Base-by-base conservation (phyloP, 495 filamentous ascomycete species). In the Penicillium subrubescens region DNA sequence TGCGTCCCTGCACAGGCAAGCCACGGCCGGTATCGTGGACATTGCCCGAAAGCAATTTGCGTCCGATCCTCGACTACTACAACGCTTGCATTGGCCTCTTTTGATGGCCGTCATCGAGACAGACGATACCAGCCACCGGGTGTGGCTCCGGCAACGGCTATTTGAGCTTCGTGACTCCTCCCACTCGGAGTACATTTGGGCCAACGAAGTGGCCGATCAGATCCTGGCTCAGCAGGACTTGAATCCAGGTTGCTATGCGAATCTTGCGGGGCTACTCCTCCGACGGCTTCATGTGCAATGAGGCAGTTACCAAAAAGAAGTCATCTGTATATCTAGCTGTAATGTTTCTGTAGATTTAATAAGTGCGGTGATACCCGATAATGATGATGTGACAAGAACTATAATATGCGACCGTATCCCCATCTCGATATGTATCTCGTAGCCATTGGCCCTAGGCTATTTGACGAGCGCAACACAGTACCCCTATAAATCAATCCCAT, bases 101-200 rank as follows among this genome's bases (percentile, higher is more conserved):
- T 67, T 84, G 43, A 80, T 81, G 77, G 82, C 77, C 3, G 61
- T 74, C 11, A 73, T 84, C 37, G 82, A 84, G 60, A 80, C 77
- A 6, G 67, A 71, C 1, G 74, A 82, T 35, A 54, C 58, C 1
- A 62, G 70, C 4, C 75, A 81, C n/a, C 79, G 71, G 15, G 66
- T 65, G 3, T 84, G 81, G 79, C 64, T 79, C 3, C 71, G 75
- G 21, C 68, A 78, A 31, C 74, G 77, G 39, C 57, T 84, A 29
- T 65, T 60, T 2, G 78, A 79, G 51, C 59, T 76, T 21, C 71
- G 73, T 12, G 60, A 71, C 12, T 68, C 66, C 12, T 68, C 66
- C 31, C 72, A 81, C 44, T 77, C 73, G 0, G 78, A 78, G 46
- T 75, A 74, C 48, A 33, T 59, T 0, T 78, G 76, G 76, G 76